Evolutionary conservation across 768 basidiomycete species (phyloP).

Genomic region (Boletus vinaceobasis): DNA sequence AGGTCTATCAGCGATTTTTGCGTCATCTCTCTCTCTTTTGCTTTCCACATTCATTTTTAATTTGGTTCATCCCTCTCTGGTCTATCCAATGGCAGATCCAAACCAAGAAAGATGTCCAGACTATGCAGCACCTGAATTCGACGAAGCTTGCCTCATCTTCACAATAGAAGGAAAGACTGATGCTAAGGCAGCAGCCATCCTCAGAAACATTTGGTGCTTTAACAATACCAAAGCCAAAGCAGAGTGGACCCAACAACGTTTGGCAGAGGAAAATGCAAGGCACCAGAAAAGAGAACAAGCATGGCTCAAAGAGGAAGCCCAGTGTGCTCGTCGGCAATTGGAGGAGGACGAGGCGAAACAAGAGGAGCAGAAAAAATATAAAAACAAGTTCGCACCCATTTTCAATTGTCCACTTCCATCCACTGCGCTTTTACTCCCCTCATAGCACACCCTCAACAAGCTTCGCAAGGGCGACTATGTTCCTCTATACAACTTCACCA

Average conservation of each 20-base stretch:
- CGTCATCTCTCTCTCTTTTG: no score
- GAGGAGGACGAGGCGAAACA: background rate
- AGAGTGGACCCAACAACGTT: no score
- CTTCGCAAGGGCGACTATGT: background rate
- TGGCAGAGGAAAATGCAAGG: no score
- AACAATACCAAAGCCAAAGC: background rate
- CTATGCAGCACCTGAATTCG: background rate
- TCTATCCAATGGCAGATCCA: background rate
- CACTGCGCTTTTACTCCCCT: fast-evolving
- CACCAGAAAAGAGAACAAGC: no score
- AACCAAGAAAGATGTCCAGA: background rate
- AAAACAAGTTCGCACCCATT: background rate
- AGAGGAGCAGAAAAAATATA: background rate
- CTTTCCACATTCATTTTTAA: no score
- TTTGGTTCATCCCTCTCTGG: background rate
- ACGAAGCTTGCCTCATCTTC: background rate
- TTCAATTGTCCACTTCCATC: fast-evolving
- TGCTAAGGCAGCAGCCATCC: fast-evolving
- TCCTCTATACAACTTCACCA: background rate
- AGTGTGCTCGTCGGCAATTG: no score
- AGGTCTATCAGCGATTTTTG: no score
- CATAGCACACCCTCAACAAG: fast-evolving
- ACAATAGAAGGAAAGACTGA: background rate
- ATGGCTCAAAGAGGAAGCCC: no score
- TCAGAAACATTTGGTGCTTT: background rate